phyloP scores from a whole-genome alignment of 371 early-diverging fungal species.

The Parasitella parasitica region DNA sequence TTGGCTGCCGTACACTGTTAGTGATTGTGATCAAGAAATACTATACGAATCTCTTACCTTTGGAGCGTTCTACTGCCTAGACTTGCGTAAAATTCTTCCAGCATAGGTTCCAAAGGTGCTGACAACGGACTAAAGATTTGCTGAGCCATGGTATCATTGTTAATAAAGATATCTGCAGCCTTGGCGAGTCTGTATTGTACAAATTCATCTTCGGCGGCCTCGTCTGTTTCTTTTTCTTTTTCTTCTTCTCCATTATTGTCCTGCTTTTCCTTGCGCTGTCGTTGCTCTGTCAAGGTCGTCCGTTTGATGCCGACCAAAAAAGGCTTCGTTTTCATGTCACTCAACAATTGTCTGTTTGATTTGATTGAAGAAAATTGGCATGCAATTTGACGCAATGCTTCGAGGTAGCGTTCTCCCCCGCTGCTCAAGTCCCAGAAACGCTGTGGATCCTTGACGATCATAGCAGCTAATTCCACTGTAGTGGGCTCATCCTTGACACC shows the following conservation, averaged over 20 bases:
- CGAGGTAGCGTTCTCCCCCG: conserved; percentile 73
- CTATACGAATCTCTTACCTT: conserved; percentile 40
- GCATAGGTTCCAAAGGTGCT: conserved; percentile 62
- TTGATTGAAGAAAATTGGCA: conserved; percentile 58
- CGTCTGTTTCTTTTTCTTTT: no score
- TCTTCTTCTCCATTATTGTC: conserved; percentile 26
- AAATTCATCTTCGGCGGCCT: conserved; percentile 31
- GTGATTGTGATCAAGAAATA: neutral
- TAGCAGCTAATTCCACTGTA: conserved; percentile 70
- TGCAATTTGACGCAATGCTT: conserved; percentile 75
- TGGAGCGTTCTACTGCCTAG: conserved; percentile 76
- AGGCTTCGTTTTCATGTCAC: conserved; percentile 60
- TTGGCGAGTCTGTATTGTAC: conserved; percentile 67
- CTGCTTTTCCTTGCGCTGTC: neutral
- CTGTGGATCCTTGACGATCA: conserved; percentile 70
- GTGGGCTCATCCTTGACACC: conserved; percentile 89
- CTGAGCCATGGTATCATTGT: conserved; percentile 77
- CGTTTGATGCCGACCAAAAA: conserved; percentile 58
- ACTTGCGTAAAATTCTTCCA: conserved; percentile 67
- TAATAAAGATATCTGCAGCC: conserved; percentile 74
- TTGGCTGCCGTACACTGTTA: conserved; percentile 25
- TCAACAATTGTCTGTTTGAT: conserved; percentile 44
- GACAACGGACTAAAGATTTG: conserved; percentile 77
- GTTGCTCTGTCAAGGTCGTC: conserved; percentile 16
- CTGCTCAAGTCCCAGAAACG: conserved; percentile 67